phyloP scores from a whole-genome alignment of 1,284 basidiomycete genomes.

The Gymnopus androsaceus region DNA sequence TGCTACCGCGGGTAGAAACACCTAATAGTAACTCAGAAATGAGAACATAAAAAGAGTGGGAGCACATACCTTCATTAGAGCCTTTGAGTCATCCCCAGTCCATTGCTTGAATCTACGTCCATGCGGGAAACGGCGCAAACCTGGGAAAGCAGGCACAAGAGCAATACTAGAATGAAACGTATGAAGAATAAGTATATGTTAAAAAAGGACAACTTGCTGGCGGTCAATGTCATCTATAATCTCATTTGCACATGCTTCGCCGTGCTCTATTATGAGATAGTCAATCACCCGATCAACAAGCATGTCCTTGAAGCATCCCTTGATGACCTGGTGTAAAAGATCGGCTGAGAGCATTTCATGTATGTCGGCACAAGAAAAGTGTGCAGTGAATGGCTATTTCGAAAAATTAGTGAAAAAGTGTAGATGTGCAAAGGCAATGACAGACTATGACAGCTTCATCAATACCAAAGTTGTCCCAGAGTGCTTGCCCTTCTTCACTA shows the following conservation, averaged over 20 bases:
- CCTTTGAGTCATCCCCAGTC: conserved; percentile 34
- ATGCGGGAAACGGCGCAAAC: conserved; percentile 28
- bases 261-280: conserved; percentile 23
- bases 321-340: conserved; percentile 36
- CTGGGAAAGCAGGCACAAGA: conserved; percentile 24
- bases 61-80: conserved; percentile 31
- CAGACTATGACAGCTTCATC: conserved; percentile 12
- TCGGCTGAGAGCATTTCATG: conserved; percentile 30
- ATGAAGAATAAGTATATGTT: background rate
- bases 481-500: background rate
- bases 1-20: conserved; percentile 30
- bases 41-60: background rate
- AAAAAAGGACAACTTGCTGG: conserved; percentile 18
- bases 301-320: conserved; percentile 36
- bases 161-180: conserved; percentile 9
- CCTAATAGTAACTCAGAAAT: conserved; percentile 18
- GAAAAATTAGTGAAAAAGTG: background rate
- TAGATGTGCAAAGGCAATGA: background rate
- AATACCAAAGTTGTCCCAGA: conserved; percentile 19
- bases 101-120: conserved; percentile 32
- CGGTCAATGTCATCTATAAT: conserved; percentile 32
- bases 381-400: conserved; percentile 16
- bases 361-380: conserved; percentile 29
- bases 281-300: conserved; percentile 27
- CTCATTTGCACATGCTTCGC: conserved; percentile 17